phyloP scores from a whole-genome alignment of 768 basidiomycete species.

The Pleurotus platypus region DNA sequence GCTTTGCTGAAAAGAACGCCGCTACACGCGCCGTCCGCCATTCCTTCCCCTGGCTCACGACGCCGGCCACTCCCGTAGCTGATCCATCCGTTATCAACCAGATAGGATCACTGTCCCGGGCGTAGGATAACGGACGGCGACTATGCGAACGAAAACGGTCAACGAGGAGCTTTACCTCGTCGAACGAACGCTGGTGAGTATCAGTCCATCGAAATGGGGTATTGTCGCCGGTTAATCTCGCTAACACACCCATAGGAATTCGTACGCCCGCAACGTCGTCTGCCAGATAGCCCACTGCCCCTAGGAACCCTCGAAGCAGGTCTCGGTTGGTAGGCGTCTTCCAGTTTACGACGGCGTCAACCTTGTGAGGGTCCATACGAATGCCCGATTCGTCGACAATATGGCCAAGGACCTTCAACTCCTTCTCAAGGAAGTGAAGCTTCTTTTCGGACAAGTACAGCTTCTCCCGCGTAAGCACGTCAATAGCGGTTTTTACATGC shows the following conservation, averaged over 20 bases:
- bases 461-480: slow-evolving; percentile 26
- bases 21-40: too few species aligned
- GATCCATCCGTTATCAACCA: too few species aligned
- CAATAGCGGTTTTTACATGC: slow-evolving; percentile 25
- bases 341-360: not conserved
- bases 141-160: slow-evolving; percentile 1
- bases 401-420: too few species aligned
- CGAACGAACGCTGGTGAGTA: slow-evolving; percentile 30
- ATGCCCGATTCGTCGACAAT: too few species aligned
- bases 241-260: slow-evolving; percentile 34
- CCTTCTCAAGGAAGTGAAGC: too few species aligned
- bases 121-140: too few species aligned
- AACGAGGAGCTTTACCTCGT: slow-evolving; percentile 26
- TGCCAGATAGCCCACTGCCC: slow-evolving; percentile 19
- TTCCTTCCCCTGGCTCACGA: too few species aligned
- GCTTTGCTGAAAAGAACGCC: too few species aligned
- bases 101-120: too few species aligned
- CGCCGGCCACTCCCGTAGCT: too few species aligned
- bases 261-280: slow-evolving; percentile 26
- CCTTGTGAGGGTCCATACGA: too few species aligned
- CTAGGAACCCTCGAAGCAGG: too few species aligned
- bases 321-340: not conserved
- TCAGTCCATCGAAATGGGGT: slow-evolving; percentile 23
- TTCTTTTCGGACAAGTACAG: slow-evolving; percentile 27
- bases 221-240: slow-evolving; percentile 17